These are phyloP conservation scores for Lichina pygmaea DNA, from an alignment of 495 filamentous ascomycete genomes.

Conservation along the genomic window DNA sequence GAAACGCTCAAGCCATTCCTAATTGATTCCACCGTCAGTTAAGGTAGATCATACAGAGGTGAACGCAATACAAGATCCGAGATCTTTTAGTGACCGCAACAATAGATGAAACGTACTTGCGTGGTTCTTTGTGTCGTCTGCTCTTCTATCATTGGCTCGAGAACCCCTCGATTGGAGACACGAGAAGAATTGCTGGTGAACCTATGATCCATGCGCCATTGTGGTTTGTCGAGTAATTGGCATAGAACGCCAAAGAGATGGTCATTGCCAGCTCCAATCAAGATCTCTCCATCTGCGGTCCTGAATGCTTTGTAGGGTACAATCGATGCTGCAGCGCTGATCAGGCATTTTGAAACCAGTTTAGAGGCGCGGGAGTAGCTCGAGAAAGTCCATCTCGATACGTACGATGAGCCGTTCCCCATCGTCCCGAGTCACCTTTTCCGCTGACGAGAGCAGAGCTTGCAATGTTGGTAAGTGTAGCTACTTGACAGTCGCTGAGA, in stretches of 20 bases:
- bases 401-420: conserved; percentile 89
- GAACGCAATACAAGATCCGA: too few species aligned
- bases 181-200: conserved; percentile 61
- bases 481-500: conserved; percentile 82
- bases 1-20: conserved; percentile 69
- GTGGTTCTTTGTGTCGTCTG: conserved; percentile 58
- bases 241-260: conserved; percentile 69
- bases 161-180: conserved; percentile 46
- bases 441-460: conserved; percentile 79
- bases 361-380: neutral
- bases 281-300: conserved; percentile 74
- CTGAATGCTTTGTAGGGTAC: conserved; percentile 84
- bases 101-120: neutral
- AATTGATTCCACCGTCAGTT: neutral
- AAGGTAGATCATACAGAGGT: too few species aligned
- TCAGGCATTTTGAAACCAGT: conserved; percentile 4
- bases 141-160: conserved; percentile 52
- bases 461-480: conserved; percentile 75
- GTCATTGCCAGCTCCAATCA: conserved; percentile 88
- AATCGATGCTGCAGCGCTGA: conserved; percentile 44
- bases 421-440: conserved; percentile 61
- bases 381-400: neutral
- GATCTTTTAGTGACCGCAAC: too few species aligned
- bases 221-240: conserved; percentile 43
- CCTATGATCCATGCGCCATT: conserved; percentile 51